Conservation (phyloP, 192 early-diverging fungal species). For the Linderina pennispora region DNA sequence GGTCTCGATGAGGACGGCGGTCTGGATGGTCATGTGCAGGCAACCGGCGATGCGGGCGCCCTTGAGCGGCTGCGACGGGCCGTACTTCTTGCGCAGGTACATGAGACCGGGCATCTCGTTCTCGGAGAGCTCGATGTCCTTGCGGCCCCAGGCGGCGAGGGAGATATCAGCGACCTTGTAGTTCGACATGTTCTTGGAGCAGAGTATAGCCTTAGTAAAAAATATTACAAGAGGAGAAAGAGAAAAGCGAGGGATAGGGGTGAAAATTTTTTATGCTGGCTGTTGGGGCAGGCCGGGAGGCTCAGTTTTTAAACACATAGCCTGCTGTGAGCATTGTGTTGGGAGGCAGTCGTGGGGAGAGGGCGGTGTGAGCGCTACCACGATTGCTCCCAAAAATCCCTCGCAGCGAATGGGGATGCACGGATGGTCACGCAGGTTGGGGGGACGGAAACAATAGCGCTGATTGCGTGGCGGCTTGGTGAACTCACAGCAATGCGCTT, state of each 20-base stretch:
- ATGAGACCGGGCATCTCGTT: constrained; percentile 99
- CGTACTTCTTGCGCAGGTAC: constrained; percentile 89
- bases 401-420: no score
- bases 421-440: no score
- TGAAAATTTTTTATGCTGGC: no score
- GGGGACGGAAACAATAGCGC: no score
- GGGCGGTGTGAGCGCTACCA: no score
- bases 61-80: constrained; percentile 77
- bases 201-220: constrained; percentile 4
- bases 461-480: no score
- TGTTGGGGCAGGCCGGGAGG: no score
- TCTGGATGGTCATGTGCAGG: constrained; percentile 99
- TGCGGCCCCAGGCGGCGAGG: constrained; percentile 94
- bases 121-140: constrained; percentile 93
- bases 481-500: no score
- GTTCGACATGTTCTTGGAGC: constrained; percentile 20
- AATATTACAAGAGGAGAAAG: constrained; percentile 7
- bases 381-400: no score
- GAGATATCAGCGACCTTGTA: constrained; percentile 80
- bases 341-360: no score
- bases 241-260: constrained; percentile 4
- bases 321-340: no score
- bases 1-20: constrained; percentile 97
- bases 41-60: constrained; percentile 97
- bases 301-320: no score